A percentile compares a stretch with the other conserved stretches of the same genome.
Evolutionary conservation across 257 asterid species (phyloP).

Genomic region (Lavandula angustifolia): DNA sequence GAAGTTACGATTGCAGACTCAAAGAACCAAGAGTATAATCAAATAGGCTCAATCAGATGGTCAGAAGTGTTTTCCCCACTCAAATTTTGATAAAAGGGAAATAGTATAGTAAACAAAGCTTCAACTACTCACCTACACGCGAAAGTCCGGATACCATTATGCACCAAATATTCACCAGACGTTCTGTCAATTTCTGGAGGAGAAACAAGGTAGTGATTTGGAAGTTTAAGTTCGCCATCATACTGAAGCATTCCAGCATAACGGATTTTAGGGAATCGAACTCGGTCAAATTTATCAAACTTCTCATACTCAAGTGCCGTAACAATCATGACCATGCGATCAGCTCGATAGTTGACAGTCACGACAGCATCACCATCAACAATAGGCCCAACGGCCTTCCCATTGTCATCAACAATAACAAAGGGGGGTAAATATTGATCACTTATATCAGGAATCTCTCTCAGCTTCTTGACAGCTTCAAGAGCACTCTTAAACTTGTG

Average conservation of each 20-base stretch:
- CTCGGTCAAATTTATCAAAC: conserved; percentile 85
- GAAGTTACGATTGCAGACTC: conserved; percentile 1
- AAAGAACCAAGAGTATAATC: not conserved
- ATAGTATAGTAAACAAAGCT: conserved; percentile 1
- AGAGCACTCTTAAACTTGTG: conserved; percentile 68
- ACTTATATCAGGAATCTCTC: conserved; percentile 61
- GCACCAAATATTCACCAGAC: conserved; percentile 89
- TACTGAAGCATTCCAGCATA: conserved; percentile 98
- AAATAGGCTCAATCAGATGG: conserved; percentile 2
- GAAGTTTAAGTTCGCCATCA: conserved; percentile 97
- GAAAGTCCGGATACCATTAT: conserved; percentile 80
- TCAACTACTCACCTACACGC: conserved; percentile 76
- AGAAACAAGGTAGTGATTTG: conserved; percentile 80
- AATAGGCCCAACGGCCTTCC: conserved; percentile 88
- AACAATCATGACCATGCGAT: conserved; percentile 94
- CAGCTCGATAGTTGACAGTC: conserved; percentile 91
- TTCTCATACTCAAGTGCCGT: conserved; percentile 82
- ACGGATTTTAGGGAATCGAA: conserved; percentile 75
- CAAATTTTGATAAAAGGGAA: not conserved
- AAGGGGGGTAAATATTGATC: conserved; percentile 91
- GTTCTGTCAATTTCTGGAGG: conserved; percentile 97
- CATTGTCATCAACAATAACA: conserved; percentile 83
- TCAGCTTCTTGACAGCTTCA: conserved; percentile 87
- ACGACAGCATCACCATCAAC: conserved; percentile 97
- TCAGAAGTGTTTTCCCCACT: conserved; percentile 15